Evolutionary conservation across 208 protist genomes (phyloP).

Genomic region (Acanthamoeba comandoni): DNA sequence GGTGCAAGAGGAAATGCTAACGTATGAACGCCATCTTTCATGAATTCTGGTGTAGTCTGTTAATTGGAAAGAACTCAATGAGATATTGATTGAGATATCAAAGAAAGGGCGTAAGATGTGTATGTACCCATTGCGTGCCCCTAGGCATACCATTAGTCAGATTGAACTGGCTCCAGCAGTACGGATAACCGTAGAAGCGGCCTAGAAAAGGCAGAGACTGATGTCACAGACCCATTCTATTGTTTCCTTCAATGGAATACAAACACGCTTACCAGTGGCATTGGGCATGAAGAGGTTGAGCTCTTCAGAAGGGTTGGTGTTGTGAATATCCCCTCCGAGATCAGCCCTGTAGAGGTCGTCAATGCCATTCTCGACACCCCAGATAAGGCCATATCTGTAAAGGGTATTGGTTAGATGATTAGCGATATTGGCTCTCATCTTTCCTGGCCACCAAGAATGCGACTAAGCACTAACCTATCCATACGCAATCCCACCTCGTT

Average conservation of each 20-base stretch:
- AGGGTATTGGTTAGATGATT: no score
- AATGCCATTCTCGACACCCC: constrained; percentile 72
- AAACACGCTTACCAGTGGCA: neutral
- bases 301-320: constrained; percentile 70
- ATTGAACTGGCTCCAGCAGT: constrained; percentile 73
- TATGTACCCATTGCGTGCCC: constrained; percentile 56
- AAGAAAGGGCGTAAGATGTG: no score
- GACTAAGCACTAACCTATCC: no score
- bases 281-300: constrained; percentile 62
- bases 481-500: constrained; percentile 52
- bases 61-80: no score
- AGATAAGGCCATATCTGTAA: neutral
- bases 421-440: no score
- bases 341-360: constrained; percentile 39
- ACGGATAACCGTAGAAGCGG: constrained; percentile 67
- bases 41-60: constrained; percentile 28
- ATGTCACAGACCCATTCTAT: no score
- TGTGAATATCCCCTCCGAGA: constrained; percentile 62
- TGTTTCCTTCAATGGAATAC: neutral
- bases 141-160: constrained; percentile 34
- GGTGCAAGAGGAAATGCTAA: neutral
- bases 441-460: no score
- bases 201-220: neutral
- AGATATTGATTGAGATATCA: no score
- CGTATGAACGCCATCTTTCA: constrained; percentile 57